Base-by-base conservation (phyloP, 2,329 filamentous ascomycete genomes). In the Phoma sp. region DNA sequence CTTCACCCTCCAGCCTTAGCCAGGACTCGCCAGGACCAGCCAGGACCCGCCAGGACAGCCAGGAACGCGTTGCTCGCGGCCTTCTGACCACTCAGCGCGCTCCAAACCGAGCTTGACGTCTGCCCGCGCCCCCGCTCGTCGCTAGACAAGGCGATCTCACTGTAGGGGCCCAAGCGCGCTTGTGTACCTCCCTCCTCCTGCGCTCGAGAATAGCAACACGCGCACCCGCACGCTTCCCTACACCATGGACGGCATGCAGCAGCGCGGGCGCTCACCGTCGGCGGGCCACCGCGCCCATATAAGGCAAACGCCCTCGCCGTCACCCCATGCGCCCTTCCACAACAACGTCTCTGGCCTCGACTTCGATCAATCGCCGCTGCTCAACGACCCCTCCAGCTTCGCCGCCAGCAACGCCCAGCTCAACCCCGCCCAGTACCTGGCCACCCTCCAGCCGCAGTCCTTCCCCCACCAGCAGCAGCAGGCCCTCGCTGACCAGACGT, bases 301-400 rank as follows among this genome's bases (percentile, higher is more conserved):
- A 88, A 89, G 83, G 74, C 85, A 86, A 74, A 83, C 79, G 64
- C 86, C 85, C 75, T 88, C 87, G 67, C 84, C 86, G 67, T 85
- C 85, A 71, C 84, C 83, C 73, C 82, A 74, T 68, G 74, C 76
- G 75, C 80, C 80, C 66, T 84, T 82, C 68, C 78, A 81, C 71
- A 80, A 80, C 47, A 82, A 67, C 79, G 87, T 62, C 25, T 51
- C 63, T 48, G 85, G 84, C 70, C 80, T 88, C 69, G 83, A 77
- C 60, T 77, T 88, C 64, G 83, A 88, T 72, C 78, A 81, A 67
- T 76, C 72, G 47, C 65, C 65, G 49, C 59, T 58, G 22, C 52
- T 60, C 43, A 58, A 67, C 64, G 60, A 65, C 51, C 62, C 65
- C 64, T 55, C 64, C 48, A 61, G 48, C 65, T 63, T 65, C 67